These are phyloP conservation scores for Emericellopsis atlantica DNA, from an alignment of 2,329 filamentous ascomycete genomes.

Conservation along the genomic window DNA sequence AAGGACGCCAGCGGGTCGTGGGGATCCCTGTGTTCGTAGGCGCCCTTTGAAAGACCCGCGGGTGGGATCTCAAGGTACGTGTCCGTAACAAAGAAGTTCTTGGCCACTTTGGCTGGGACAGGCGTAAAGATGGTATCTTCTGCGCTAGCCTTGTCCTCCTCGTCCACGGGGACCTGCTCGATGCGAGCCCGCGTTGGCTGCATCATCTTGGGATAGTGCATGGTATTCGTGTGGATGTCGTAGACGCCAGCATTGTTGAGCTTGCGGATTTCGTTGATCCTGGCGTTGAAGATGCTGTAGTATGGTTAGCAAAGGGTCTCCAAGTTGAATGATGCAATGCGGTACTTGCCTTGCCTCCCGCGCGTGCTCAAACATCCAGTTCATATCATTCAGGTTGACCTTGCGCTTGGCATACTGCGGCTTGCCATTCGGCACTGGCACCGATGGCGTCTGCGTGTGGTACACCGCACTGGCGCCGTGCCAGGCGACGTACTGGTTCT, in stretches of 20 bases:
- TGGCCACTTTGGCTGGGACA: constrained; percentile 33
- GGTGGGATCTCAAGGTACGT: constrained; percentile 38
- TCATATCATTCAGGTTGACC: constrained; percentile 80
- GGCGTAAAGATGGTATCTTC: constrained; percentile 26
- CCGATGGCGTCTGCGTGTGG: constrained; percentile 65
- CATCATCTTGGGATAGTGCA: constrained; percentile 79
- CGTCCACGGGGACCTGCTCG: constrained; percentile 50
- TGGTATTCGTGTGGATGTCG: constrained; percentile 84
- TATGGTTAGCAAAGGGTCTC: constrained; percentile 3
- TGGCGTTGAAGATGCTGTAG: constrained; percentile 69
- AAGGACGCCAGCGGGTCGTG: constrained; percentile 37
- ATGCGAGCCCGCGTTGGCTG: constrained; percentile 81
- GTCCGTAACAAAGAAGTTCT: constrained; percentile 46
- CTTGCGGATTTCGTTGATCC: constrained; percentile 55
- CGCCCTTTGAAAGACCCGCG: constrained; percentile 28
- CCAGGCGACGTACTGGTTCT: constrained; percentile 98
- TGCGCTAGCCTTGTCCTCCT: constrained; percentile 11
- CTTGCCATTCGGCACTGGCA: constrained; percentile 66
- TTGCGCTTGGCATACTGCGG: constrained; percentile 71
- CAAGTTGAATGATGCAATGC: not conserved
- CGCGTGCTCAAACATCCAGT: constrained; percentile 95
- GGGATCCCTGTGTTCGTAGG: constrained; percentile 29
- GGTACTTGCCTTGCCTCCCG: constrained; percentile 65
- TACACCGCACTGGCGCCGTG: constrained; percentile 95
- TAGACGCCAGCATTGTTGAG: constrained; percentile 68